Percentiles rank a stretch among this genome's conserved stretches.
Conservation (phyloP, 257 asterid species). For the Catharanthus roseus region DNA sequence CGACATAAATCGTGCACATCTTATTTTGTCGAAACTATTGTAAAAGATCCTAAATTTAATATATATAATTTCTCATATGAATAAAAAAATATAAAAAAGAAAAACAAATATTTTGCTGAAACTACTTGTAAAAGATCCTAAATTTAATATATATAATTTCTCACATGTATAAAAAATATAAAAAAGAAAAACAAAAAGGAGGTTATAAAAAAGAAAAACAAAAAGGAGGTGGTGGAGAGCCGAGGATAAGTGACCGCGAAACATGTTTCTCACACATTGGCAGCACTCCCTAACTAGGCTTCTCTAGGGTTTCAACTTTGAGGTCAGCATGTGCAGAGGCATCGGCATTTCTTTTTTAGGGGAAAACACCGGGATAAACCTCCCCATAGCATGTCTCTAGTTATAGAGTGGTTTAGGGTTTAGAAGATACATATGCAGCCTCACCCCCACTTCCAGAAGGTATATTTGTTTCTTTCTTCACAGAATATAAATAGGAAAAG, state of each 20-base stretch:
- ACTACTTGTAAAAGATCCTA: too few relatives aligned
- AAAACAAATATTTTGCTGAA: too few relatives aligned
- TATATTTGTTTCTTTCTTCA: neutral
- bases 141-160: too few relatives aligned
- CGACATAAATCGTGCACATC: too few relatives aligned
- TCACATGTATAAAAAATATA: too few relatives aligned
- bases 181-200: too few relatives aligned
- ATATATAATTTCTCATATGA: too few relatives aligned
- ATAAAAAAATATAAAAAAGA: too few relatives aligned
- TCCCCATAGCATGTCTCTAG: neutral
- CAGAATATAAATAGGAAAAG: neutral
- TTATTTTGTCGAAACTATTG: too few relatives aligned
- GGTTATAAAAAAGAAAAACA: too few relatives aligned
- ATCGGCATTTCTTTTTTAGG: neutral
- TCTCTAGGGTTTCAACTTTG: neutral
- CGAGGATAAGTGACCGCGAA: neutral
- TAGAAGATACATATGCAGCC: neutral
- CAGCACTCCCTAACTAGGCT: neutral
- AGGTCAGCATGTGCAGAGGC: neutral
- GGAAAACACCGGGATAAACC: neutral
- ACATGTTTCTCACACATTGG: neutral
- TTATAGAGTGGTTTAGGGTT: neutral
- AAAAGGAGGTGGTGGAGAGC: neutral
- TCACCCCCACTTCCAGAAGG: neutral
- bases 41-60: too few relatives aligned